phyloP scores from a whole-genome alignment of 345 rosid genomes.

The Eucalyptus brandiana region DNA sequence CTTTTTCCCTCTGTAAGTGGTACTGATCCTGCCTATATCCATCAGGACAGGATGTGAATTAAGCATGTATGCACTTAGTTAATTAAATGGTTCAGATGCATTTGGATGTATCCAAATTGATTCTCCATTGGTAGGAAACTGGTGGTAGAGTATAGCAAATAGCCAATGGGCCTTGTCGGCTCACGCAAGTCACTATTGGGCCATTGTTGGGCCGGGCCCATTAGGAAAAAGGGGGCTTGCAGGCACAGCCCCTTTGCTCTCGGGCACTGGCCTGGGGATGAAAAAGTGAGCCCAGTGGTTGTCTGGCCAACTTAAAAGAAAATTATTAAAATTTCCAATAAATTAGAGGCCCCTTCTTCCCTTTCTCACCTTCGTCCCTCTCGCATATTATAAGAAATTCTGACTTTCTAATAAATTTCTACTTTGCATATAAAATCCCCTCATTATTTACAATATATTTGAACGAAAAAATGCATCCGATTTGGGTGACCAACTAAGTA shows the following conservation, averaged over 20 bases:
- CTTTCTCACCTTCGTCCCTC: not conserved
- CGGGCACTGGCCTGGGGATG: not conserved
- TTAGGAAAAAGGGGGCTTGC: not conserved
- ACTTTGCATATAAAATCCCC: not conserved
- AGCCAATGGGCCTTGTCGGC: not conserved
- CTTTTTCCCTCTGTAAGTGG: not conserved
- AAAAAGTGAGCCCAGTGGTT: fast-evolving
- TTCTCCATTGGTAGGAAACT: not conserved
- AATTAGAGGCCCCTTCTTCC: not conserved
- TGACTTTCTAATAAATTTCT: not conserved
- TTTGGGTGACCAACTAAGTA: fast-evolving
- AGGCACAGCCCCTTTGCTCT: not conserved
- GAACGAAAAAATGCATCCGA: not conserved
- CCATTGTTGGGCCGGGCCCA: not conserved
- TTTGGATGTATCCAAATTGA: not conserved
- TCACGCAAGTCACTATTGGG: not conserved
- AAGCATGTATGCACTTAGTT: not conserved
- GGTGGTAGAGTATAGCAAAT: not conserved
- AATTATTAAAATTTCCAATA: not conserved
- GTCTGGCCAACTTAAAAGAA: not conserved
- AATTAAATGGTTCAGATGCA: not conserved
- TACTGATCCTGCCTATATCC: not conserved
- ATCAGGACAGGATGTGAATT: not conserved
- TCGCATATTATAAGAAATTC: not conserved
- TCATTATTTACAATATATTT: not conserved